Base-by-base conservation (phyloP, 2,329 filamentous ascomycete genomes). In the Penicillium occitanis region DNA sequence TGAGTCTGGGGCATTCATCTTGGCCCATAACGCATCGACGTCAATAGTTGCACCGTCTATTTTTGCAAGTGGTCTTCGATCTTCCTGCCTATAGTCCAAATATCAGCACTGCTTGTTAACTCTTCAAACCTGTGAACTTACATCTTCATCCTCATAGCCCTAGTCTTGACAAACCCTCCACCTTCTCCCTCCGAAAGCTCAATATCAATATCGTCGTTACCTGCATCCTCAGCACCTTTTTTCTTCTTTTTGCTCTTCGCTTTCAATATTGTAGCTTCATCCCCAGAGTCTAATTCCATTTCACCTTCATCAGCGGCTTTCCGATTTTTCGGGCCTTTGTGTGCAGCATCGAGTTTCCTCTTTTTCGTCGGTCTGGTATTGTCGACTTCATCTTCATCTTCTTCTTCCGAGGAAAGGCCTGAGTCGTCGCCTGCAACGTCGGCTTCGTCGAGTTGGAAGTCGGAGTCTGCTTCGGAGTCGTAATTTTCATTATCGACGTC, bases 261-360 rank as follows among this genome's bases (percentile, higher is more conserved):
- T 68, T 82, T 84, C 64, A 76, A 76, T 50, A 87, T 85, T n/a
- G 83, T 86, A 7, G 77, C 81, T 70, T 87, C 85, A 69, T 87
- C 85, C 3, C 85, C 85, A 8, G 85, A 86, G 66, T 86, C 83
- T 3, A 86, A 73, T 44, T 80, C 82, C 5, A 75, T 75, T 10
- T 76, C 76, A n/a, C 74, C 71, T 3, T 68, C 69, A 5, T 64
- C 67, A 28, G 63, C 65, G 10, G 6, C 44, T 37, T 53, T 66
- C 14, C 53, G 19, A 61, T 74, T 73, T 14, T 70, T 71, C 40
- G 65, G 72, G 61, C 53, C 74, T 69, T 69, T 74, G 14, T 57
- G 37, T 37, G 48, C 28, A 1, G 17, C 17, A 28, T 63, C 64
- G 5, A 73, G 74, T 67, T 80, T 82, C 40, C 74, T 74, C 66